Evolutionary conservation across 805 yeast species (phyloP).

Genomic region (Wickerhamiella shivajii): DNA sequence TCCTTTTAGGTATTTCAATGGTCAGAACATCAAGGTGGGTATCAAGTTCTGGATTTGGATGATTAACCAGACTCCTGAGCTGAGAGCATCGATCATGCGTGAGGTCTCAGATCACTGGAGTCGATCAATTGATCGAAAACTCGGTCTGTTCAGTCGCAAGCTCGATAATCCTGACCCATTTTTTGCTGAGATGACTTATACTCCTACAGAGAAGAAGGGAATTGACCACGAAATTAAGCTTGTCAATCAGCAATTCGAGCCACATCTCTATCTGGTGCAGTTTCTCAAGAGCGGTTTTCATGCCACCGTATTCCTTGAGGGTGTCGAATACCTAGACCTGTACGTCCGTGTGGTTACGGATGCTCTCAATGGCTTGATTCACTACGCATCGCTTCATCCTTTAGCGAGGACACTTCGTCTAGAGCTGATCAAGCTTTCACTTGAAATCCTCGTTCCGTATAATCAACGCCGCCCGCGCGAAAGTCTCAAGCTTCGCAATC

Average conservation of each 20-base stretch:
- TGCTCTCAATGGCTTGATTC: constrained; percentile 35
- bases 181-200: constrained; percentile 66
- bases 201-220: constrained; percentile 60
- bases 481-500: constrained; percentile 34
- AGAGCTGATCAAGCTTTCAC: constrained; percentile 54
- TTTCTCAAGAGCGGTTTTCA: constrained; percentile 66
- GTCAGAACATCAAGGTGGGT: constrained; percentile 45
- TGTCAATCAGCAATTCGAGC: constrained; percentile 39
- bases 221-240: constrained; percentile 37
- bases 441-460: constrained; percentile 49
- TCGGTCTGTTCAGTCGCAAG: constrained; percentile 49
- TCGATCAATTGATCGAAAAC: constrained; percentile 38
- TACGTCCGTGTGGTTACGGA: constrained; percentile 41
- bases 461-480: constrained; percentile 28
- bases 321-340: constrained; percentile 43
- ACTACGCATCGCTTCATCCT: constrained; percentile 64
- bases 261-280: constrained; percentile 55
- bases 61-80: constrained; percentile 46
- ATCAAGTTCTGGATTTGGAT: constrained; percentile 70
- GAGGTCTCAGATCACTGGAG: constrained; percentile 63
- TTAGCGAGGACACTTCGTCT: constrained; percentile 61
- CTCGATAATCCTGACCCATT: constrained; percentile 47
- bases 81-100: constrained; percentile 45
- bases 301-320: constrained; percentile 59
- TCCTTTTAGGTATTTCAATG: constrained; percentile 56